Conservation (phyloP, 305 asterid species). For the Solanum aculeatissimum region DNA sequence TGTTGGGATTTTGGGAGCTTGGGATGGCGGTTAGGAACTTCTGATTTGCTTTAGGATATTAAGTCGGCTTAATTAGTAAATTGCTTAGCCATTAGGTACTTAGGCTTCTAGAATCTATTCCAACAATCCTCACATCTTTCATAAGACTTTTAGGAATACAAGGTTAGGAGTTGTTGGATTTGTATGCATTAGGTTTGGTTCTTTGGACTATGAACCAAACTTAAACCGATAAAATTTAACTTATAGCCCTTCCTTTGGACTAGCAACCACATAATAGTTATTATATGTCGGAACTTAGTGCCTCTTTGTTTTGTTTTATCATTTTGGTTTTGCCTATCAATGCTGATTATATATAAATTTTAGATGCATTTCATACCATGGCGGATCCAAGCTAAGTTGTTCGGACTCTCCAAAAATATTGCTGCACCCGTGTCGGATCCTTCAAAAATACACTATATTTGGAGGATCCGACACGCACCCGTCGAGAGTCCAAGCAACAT, state of each 20-base stretch:
- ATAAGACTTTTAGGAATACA: background rate
- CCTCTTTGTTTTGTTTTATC: background rate
- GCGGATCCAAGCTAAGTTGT: no score
- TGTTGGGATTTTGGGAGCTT: background rate
- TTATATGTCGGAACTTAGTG: background rate
- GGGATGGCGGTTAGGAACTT: background rate
- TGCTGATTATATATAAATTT: background rate
- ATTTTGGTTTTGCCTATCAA: background rate
- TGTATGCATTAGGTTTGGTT: background rate
- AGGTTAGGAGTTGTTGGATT: background rate
- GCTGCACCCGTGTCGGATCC: no score
- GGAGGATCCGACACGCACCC: no score
- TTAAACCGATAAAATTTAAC: background rate
- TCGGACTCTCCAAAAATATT: no score
- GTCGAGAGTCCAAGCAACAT: no score
- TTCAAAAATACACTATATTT: no score
- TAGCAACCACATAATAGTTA: background rate
- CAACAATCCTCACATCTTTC: background rate
- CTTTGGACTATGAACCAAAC: background rate
- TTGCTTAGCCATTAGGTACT: no score
- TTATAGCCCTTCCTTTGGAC: no score
- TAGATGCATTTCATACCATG: background rate
- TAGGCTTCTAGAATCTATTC: no score
- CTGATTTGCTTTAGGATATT: background rate
- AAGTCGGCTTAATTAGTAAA: background rate